A percentile compares a stretch with the other conserved stretches of the same genome.
phyloP scores from a whole-genome alignment of 2,329 filamentous ascomycete genomes.

The Clarireedia sp. region DNA sequence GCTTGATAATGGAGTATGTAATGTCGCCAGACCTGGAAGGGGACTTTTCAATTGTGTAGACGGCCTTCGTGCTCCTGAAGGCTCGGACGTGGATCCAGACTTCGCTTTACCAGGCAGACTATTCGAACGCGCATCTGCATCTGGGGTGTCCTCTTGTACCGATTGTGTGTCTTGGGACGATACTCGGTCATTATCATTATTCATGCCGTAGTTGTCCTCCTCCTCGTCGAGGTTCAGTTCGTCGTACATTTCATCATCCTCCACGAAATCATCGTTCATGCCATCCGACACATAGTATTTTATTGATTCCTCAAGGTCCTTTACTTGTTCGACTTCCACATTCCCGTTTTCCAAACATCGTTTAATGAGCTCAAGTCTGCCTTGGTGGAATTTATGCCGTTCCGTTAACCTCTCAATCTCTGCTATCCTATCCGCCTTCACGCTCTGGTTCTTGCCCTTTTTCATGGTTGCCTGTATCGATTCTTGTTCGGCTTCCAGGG shows the following conservation, averaged over 20 bases:
- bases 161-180: constrained; percentile 97
- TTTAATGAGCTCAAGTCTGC: constrained; percentile 83
- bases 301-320: constrained; percentile 83
- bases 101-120: constrained; percentile 43
- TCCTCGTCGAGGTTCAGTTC: constrained; percentile 89
- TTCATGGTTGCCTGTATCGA: constrained; percentile 81
- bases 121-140: constrained; percentile 43
- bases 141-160: constrained; percentile 71
- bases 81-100: constrained; percentile 49
- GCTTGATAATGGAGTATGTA: constrained; percentile 65
- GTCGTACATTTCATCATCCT: constrained; percentile 93
- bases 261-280: constrained; percentile 80
- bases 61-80: constrained; percentile 56
- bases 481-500: constrained; percentile 84
- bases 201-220: constrained; percentile 78
- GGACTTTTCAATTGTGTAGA: constrained; percentile 91
- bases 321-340: constrained; percentile 79
- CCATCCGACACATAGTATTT: constrained; percentile 92
- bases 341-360: constrained; percentile 88
- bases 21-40: constrained; percentile 80
- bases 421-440: constrained; percentile 79
- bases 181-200: constrained; percentile 70
- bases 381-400: constrained; percentile 92
- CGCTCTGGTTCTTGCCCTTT: constrained; percentile 82
- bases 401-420: constrained; percentile 81